phyloP scores from a whole-genome alignment of 2,329 filamentous ascomycete genomes.

The Trichoderma atroviride region DNA sequence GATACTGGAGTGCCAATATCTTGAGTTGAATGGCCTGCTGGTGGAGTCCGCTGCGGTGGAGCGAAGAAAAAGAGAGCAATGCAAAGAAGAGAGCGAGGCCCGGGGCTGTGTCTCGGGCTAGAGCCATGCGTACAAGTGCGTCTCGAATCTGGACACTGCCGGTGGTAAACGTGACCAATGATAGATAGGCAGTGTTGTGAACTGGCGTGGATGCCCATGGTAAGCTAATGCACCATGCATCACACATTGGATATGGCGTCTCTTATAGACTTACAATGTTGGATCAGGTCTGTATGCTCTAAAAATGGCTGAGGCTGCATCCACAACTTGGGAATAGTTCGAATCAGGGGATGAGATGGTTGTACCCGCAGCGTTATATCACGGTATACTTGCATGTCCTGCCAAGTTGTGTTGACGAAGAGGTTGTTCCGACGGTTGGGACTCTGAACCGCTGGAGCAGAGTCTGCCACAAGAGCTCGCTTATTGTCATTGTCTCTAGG shows the following conservation, averaged over 20 bases:
- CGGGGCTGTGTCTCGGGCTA: not conserved
- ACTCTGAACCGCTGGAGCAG: no score
- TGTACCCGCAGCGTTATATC: not conserved
- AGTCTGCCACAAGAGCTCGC: not conserved
- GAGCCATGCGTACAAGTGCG: not conserved
- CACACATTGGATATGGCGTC: not conserved
- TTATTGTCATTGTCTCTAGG: not conserved
- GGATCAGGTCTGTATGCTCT: not conserved
- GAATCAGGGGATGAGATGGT: not conserved
- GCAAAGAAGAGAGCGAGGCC: not conserved
- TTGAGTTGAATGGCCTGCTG: not conserved
- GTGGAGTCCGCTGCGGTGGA: not conserved
- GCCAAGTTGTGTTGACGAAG: not conserved
- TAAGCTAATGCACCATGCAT: not conserved
- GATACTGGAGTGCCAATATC: not conserved
- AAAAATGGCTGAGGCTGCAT: not conserved
- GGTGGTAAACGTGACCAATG: not conserved
- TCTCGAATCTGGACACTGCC: not conserved
- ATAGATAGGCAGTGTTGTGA: not conserved
- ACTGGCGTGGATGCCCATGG: not conserved
- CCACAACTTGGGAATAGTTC: not conserved
- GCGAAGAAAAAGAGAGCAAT: not conserved
- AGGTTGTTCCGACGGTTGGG: not conserved
- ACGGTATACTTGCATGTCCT: not conserved
- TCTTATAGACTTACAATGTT: not conserved